Evolutionary conservation across 140 eudicot genomes (phyloP), one percentile per base, ranked within the genome.

Genomic region (Anethum foeniculum): DNA sequence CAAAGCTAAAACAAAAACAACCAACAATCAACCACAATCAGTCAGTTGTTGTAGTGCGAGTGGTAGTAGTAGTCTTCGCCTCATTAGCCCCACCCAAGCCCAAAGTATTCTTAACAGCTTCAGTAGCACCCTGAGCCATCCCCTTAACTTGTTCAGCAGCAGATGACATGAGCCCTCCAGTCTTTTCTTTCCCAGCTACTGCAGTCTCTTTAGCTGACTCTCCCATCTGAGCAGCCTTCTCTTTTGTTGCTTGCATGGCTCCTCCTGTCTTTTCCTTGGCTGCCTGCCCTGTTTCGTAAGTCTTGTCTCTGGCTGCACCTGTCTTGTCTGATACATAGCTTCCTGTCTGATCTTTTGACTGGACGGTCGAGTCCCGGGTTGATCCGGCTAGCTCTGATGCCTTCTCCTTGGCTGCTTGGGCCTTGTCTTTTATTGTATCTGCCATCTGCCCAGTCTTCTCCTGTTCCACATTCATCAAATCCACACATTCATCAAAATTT

Each of bases 91-190:
- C 88, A 19, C 85, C 96, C 89, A 90, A 78, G 0, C 97, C 97
- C 1, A 93, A 82, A 0, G 98, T 91, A 27, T 78, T 60, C 86
- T 93, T 93, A 52, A 91, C 92, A 34, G 97, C 93, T 4, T 93
- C 98, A 7, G 90, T 84, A 19, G 97, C 97, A 6, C 96, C 93
- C 28, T 84, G 86, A 1, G 97, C 98, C 96, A 93, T 86, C 43
- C 77, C 87, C 85, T 78, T 91, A 43, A 93, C 89, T 27, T 87
- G 91, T 73, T 93, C 97, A 0, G 97, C 92, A 0, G 98, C 89
- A 81, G 80, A 79, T 62, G 85, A 86, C 80, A 94, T 65, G 10
- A 90, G 23, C n/a, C 93, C 93, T 0, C 96, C 92, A 0, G 96
- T 89, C 77, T 90, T 90, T n/a, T 92, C 98, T 68, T 86, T 84